These are phyloP conservation scores for Aethionema arabicum DNA, from an alignment of 345 rosid genomes.

Conservation along the genomic window DNA sequence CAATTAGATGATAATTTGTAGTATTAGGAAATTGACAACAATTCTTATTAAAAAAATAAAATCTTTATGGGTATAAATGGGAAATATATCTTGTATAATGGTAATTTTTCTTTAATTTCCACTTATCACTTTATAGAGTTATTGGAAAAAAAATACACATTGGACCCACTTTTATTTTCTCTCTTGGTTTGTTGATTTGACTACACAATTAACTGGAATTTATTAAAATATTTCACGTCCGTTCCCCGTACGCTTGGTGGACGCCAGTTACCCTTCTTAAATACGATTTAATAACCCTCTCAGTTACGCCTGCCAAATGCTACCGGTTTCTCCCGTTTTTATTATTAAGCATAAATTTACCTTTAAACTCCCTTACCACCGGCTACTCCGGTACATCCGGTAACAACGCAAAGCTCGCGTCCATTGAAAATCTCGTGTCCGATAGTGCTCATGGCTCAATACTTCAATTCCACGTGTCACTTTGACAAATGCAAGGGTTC, in stretches of 20 bases:
- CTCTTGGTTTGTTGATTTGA: constrained; percentile 43
- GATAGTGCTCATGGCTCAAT: constrained; percentile 25
- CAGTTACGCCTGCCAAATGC: constrained; percentile 35
- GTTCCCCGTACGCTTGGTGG: constrained; percentile 51
- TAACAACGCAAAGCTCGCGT: constrained; percentile 17
- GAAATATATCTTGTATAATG: neutral
- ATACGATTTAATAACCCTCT: constrained; percentile 37
- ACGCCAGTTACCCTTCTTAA: constrained; percentile 41
- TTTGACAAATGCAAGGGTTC: neutral
- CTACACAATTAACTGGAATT: constrained; percentile 45
- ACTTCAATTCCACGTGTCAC: constrained; percentile 28
- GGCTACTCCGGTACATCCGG: constrained; percentile 41
- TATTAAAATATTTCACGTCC: constrained; percentile 49
- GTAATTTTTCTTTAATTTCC: constrained; percentile 8
- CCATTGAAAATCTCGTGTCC: constrained; percentile 22
- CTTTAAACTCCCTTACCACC: constrained; percentile 36
- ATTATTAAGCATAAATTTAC: constrained; percentile 32
- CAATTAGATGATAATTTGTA: too few relatives aligned
- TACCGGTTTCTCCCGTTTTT: constrained; percentile 46
- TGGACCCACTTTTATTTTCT: constrained; percentile 29
- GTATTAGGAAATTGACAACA: neutral
- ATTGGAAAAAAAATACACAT: constrained; percentile 19
- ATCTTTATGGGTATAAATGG: neutral
- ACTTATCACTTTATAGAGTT: neutral
- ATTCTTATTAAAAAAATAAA: neutral